phyloP scores from a whole-genome alignment of 345 rosid genomes.

The Iberis pinnata region DNA sequence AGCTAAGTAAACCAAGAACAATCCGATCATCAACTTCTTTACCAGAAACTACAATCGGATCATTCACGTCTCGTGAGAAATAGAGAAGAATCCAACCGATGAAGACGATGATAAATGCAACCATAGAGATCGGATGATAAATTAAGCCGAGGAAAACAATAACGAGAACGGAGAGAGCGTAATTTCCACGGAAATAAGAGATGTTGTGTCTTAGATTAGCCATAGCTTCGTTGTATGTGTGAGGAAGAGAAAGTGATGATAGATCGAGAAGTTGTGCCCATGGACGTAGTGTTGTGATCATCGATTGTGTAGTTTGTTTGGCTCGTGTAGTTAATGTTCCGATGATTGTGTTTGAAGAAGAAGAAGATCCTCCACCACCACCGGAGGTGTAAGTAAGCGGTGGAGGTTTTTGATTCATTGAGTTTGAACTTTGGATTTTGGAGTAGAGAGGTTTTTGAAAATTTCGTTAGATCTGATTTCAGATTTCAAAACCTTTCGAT shows the following conservation, averaged over 20 bases:
- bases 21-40: conserved; percentile 49
- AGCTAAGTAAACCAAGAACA: conserved; percentile 41
- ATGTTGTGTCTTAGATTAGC: conserved; percentile 45
- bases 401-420: conserved; percentile 30
- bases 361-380: conserved; percentile 14
- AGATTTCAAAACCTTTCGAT: no score
- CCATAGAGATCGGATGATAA: conserved; percentile 74
- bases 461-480: no score
- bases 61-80: conserved; percentile 50
- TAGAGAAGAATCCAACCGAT: conserved; percentile 69
- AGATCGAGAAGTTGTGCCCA: conserved; percentile 56
- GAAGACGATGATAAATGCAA: conserved; percentile 54
- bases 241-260: conserved; percentile 52
- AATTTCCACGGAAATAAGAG: conserved; percentile 68
- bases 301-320: conserved; percentile 38
- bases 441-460: no score
- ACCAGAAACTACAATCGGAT: conserved; percentile 44
- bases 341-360: conserved; percentile 21
- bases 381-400: conserved; percentile 36
- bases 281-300: conserved; percentile 62
- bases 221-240: conserved; percentile 46
- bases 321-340: conserved; percentile 46
- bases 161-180: conserved; percentile 46
- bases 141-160: conserved; percentile 64
- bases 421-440: neutral